Base-by-base conservation (phyloP, 1,284 basidiomycete species). In the Malassezia psittaci region DNA sequence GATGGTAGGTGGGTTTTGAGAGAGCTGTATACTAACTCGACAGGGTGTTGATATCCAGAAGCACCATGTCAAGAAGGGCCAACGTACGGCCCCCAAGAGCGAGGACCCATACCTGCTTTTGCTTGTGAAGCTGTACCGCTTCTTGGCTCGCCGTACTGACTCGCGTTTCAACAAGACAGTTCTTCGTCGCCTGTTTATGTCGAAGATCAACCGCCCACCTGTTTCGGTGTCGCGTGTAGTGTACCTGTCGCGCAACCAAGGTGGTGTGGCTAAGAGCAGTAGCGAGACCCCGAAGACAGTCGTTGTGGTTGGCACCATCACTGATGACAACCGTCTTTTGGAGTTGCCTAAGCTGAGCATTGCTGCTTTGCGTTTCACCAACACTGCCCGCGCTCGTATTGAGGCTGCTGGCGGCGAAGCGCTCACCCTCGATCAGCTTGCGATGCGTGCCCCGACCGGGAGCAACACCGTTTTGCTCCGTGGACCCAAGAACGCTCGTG, bases 121-220 rank as follows among this genome's bases (percentile, higher is more conserved):
- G 75, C 85, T 99, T 63, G 93, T 98, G 79, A 96, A 98, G 93
- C 84, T 98, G 67, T 99, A 98, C 83, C 90, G 93, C 75, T 99
- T 98, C 85, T 82, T 99, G 65, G 91, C 93, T 65, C 87, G 94
- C 75, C 86, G 94, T 75, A 98, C 94, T 54, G 89, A 96, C 77
- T 84, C 89, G 61, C 80, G 81, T 68, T 99, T 99, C 82, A 99
- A 99, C 88, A 90, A 93, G 85, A 87, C 85, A 75, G 81, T 99
- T 79, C 89, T 99, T 75, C 88, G 86, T 79, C 87, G 93, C 61
- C 85, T 98, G 62, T 98, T 90, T 82, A 86, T 91, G 79, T 90
- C 88, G 77, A 90, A 91, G 82, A 85, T 83, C 83, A 98, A 98
- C 84, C 88, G 90, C 65, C 90, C 94, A 52, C 94, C 94, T 57